These are phyloP conservation scores for Xylariales sp. DNA, from an alignment of 2,329 filamentous ascomycete genomes.

Conservation along the genomic window DNA sequence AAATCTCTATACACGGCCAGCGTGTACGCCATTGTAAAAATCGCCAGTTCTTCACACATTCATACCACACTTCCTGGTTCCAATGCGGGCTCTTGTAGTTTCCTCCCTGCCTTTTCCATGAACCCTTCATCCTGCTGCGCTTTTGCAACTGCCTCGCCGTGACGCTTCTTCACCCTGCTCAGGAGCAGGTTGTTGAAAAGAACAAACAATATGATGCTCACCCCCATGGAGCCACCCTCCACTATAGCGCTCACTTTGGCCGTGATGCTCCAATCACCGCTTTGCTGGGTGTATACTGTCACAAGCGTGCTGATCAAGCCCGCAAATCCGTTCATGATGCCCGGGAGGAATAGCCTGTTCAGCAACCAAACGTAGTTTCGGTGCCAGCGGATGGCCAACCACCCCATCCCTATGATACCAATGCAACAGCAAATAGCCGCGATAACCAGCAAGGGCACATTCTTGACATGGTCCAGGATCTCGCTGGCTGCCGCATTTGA, in stretches of 20 bases:
- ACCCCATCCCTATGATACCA: constrained; percentile 32
- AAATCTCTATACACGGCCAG: too few relatives aligned
- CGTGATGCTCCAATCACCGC: constrained; percentile 38
- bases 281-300: constrained; percentile 43
- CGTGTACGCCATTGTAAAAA: too few relatives aligned
- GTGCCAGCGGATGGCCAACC: constrained; percentile 29
- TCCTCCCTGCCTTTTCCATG: constrained; percentile 4
- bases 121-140: constrained; percentile 1
- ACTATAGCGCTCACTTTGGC: constrained; percentile 34
- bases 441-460: constrained; percentile 35
- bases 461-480: constrained; percentile 4
- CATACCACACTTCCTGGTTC: constrained; percentile 5
- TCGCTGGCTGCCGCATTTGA: constrained; percentile 9
- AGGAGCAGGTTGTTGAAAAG: constrained; percentile 26
- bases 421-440: constrained; percentile 37
- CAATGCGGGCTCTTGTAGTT: background rate
- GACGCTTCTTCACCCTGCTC: constrained; percentile 22
- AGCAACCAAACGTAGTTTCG: constrained; percentile 51
- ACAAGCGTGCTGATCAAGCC: constrained; percentile 46
- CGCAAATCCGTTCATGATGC: constrained; percentile 41
- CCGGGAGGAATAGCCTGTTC: constrained; percentile 43
- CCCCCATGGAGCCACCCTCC: constrained; percentile 22
- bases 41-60: too few relatives aligned
- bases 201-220: constrained; percentile 23
- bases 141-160: constrained; percentile 14